Evolutionary conservation across 148 eudicot species (phyloP), one percentile per base, ranked within the genome.

Genomic region (Nepenthes gracilis): DNA sequence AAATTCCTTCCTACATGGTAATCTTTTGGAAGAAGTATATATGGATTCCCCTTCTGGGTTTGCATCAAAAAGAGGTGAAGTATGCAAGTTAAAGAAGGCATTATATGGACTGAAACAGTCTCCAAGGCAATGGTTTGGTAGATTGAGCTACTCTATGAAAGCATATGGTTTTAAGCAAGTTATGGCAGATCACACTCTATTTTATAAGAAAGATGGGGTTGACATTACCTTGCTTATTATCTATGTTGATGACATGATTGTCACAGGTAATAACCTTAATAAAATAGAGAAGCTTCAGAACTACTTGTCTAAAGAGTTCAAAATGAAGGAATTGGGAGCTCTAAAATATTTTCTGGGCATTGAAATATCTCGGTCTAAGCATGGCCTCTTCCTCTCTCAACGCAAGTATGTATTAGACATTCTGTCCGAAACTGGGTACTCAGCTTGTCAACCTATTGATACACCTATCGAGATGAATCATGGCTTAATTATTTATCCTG

Each of bases 1-100:
- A 58, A 23, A 58, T n/a, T 1, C 58, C n/a, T 55, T 55, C n/a
- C 36, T 55, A 15, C 58, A 55, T 55, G 58, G 58, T 3, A 1
- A 55, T 15, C 36, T 55, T 32, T 6, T 13, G 4, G 58, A 55
- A 33, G 35, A 58, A 36, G 34, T 37, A 2, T 58, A 35, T 36
- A 35, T 36, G 61, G 43, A 35, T 2, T 2, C 35, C 6, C 43
- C 61, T 5, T 13, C 14, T 5, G n/a, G 61, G 9, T 37, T 35
- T 58, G 15, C 0, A 11, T 5, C 43, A 35, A 10, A 5, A 3
- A 10, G n/a, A 3, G 10, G 9, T 9, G 3, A 58, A 7, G 61
- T 37, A 2, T 58, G 61, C 35, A 35, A 14, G 6, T 36, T 58
- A 0, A 35, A 36, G 8, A 35, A 36, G 43, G 13, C 43, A 4